Base-by-base conservation (phyloP, 169 alveolate genomes). In the Plasmodium coatneyi region DNA sequence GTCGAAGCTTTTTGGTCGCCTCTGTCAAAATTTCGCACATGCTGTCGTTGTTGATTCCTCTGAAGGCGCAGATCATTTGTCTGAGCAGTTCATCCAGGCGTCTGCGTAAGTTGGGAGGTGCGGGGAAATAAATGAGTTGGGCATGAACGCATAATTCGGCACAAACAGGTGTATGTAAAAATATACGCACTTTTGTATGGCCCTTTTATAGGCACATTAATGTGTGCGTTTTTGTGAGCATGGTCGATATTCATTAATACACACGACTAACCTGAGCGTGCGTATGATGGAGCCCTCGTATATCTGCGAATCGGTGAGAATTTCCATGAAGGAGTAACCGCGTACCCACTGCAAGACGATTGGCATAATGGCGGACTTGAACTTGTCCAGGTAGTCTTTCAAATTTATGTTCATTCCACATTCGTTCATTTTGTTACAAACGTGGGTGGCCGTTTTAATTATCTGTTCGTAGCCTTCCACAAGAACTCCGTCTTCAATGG, bases 281-380 rank as follows among this genome's bases (percentile, higher is more conserved):
- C 99, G 95, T 3, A 99, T 98, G 16, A 99, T 98, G 0, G 99
- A 97, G 76, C 99, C 99, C 96, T 98, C 99, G 95, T 97, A 99
- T n/a, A 98, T 97, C 91, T 98, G 98, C 34, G 99, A 97, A 49
- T 97, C 97, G 79, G 98, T 97, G 92, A 99, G 97, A 14, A 99
- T 96, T 84, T 98, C 99, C 71, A 97, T 97, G 92, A 99, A 99
- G 43, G 98, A 96, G 72, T 98, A 98, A 10, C 99, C 99, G 92
- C 98, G 96, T 76, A 99, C 97, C 99, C 99, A 99, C 49, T 97
- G 97, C 60, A 97, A 96, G 54, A 98, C 98, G 14, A 98, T 97
- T 39, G 99, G 98, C 99, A 99, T 98, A 60, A 99, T 95, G 39
- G 98, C 97, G 56, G 99, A 99, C 95, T 98, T 98, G 92, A 98